Conservation (phyloP, 805 yeast species). For the Saccharomycopsis oosterbeekiorum region DNA sequence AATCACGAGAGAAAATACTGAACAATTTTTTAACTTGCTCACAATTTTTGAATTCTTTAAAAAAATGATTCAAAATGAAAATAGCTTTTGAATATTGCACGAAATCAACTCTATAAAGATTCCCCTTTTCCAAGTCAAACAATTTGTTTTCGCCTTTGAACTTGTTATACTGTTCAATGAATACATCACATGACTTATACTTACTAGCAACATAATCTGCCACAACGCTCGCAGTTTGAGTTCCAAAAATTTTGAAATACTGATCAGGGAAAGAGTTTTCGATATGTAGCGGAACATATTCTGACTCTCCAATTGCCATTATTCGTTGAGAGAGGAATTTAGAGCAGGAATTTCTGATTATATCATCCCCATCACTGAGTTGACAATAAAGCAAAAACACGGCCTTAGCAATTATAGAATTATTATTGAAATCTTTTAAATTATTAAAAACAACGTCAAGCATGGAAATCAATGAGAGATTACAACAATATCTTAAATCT, state of each 20-base stretch:
- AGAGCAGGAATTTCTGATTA: conserved; percentile 6
- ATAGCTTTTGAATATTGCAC: background rate
- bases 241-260: background rate
- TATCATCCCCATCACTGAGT: conserved; percentile 12
- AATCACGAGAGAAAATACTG: background rate
- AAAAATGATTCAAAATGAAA: background rate
- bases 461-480: conserved; percentile 12
- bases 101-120: conserved; percentile 39
- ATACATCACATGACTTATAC: background rate
- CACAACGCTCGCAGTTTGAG: background rate
- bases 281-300: conserved; percentile 1
- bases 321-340: conserved; percentile 2
- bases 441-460: background rate
- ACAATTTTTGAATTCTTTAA: background rate
- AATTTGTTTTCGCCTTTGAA: conserved; percentile 26
- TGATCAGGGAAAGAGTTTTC: background rate
- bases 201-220: background rate
- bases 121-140: conserved; percentile 59
- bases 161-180: background rate
- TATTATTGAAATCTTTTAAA: conserved; percentile 9
- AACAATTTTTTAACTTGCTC: background rate
- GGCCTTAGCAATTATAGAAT: conserved; percentile 1
- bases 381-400: conserved; percentile 9
- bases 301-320: background rate
- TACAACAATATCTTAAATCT: conserved; percentile 9